Evolutionary conservation across 1,139 yeast genomes (phyloP).

Genomic region (Protomyces arabidopsidicola): DNA sequence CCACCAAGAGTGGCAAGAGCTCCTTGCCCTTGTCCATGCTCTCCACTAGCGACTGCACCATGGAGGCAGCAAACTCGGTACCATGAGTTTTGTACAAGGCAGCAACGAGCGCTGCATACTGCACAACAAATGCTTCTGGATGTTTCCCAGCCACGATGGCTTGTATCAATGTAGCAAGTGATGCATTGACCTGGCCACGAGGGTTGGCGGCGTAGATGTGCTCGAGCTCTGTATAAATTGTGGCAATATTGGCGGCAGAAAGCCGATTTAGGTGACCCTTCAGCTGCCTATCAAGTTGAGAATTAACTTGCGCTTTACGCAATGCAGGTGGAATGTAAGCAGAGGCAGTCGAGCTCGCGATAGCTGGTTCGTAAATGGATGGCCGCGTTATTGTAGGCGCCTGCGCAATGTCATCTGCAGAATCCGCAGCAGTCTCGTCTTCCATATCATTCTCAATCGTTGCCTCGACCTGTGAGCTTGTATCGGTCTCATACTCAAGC

Average conservation of each 20-base stretch:
- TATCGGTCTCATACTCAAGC: conserved; percentile 9
- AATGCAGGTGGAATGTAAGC: conserved; percentile 83
- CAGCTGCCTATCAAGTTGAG: conserved; percentile 29
- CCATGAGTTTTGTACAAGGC: conserved; percentile 76
- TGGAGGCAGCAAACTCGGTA: conserved; percentile 82
- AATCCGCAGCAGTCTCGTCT: not conserved
- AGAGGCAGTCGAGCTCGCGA: conserved; percentile 30
- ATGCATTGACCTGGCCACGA: conserved; percentile 69
- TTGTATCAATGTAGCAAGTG: conserved; percentile 57
- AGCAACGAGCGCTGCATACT: conserved; percentile 72
- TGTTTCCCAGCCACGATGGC: conserved; percentile 66
- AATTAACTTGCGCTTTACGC: conserved; percentile 39
- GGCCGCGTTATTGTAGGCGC: not conserved
- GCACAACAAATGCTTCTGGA: conserved; percentile 70
- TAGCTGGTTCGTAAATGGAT: conserved; percentile 3
- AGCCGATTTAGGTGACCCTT: conserved; percentile 63
- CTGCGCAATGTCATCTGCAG: not conserved
- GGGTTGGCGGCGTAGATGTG: conserved; percentile 61
- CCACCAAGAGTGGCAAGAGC: conserved; percentile 65
- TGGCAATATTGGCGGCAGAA: conserved; percentile 73
- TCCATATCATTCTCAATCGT: not conserved
- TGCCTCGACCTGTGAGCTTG: not conserved
- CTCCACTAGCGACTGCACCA: conserved; percentile 74
- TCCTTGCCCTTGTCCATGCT: conserved; percentile 51
- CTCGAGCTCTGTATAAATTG: conserved; percentile 66